These are phyloP conservation scores for Volvox africanus DNA, from an alignment of 139 green algal genomes.

Conservation along the genomic window DNA sequence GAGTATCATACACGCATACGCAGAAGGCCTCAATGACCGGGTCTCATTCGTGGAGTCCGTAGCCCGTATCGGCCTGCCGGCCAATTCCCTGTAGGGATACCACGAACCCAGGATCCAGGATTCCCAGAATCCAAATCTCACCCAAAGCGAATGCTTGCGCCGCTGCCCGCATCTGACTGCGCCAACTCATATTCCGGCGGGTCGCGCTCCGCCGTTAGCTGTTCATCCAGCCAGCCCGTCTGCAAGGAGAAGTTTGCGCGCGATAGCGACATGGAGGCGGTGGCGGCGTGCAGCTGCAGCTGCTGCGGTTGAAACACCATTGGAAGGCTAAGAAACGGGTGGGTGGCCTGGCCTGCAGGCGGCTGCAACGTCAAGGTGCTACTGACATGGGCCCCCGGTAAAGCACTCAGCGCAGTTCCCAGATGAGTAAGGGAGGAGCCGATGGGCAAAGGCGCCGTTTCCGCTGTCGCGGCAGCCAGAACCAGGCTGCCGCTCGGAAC, in stretches of 20 bases:
- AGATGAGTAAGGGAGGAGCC: neutral
- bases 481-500: conserved; percentile 11
- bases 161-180: conserved; percentile 29
- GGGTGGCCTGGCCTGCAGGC: neutral
- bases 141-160: neutral
- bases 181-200: conserved; percentile 9
- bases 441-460: neutral
- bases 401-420: no score
- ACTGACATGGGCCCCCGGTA: no score
- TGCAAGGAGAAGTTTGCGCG: conserved; percentile 23
- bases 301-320: neutral
- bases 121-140: no score
- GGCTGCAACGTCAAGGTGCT: no score
- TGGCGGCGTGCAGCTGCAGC: neutral
- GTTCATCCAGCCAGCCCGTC: conserved; percentile 36
- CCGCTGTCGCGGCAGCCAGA: neutral
- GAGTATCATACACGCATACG: no score
- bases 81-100: no score
- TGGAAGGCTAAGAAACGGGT: neutral
- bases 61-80: no score
- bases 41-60: no score
- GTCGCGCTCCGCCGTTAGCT: neutral
- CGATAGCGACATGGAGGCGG: neutral
- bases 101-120: no score
- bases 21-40: no score